Base-by-base conservation (phyloP, 2,329 filamentous ascomycete species). In the Cercospora canescens region DNA sequence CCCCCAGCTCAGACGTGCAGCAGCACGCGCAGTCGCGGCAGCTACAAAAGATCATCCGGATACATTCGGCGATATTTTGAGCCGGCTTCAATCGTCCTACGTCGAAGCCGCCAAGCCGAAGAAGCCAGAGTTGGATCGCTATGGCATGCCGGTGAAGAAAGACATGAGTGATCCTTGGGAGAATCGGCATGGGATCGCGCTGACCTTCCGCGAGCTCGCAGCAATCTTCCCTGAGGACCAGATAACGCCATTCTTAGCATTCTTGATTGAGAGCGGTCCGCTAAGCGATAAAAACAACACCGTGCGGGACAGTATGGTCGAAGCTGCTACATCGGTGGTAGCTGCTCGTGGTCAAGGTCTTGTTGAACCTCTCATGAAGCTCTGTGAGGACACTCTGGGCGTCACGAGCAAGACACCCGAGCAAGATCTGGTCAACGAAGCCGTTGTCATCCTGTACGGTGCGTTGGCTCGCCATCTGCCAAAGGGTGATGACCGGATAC, bases 401-500 rank as follows among this genome's bases (percentile, higher is more conserved):
- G 89, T 88, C 2, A 92, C 95, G 77, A 92, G 91, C 76, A 90
- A 89, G 64, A 93, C 90, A 0, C 88, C 94, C 71, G 88, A 90
- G 62, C 89, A 92, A 18, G 96, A 99, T 78, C 88, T 93, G 66
- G 91, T 98, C 69, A 97, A 97, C 72, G 95, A 99, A 80, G 95
- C 96, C 18, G 94, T 99, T 60, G 94, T 99, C 72, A 95, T 99
- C 73, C 90, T 99, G 77, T 99, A 99, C 74, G 95, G 95, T 76
- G 94, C 96, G 60, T 82, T 99, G 39, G 95, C 94, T 50, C 89
- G 92, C 60, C 95, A 99, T 82, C 82, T 99, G 66, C 88, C 91
- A 71, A 80, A 88, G 7, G 93, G 93, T n/a, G 95, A 99, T 77
- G 81, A 88, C 70, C 94, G 96, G 74, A 88, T 98, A 57, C 93